These are phyloP conservation scores for Quercus tomentella DNA, from an alignment of 331 rosid genomes.

Conservation along the genomic window DNA sequence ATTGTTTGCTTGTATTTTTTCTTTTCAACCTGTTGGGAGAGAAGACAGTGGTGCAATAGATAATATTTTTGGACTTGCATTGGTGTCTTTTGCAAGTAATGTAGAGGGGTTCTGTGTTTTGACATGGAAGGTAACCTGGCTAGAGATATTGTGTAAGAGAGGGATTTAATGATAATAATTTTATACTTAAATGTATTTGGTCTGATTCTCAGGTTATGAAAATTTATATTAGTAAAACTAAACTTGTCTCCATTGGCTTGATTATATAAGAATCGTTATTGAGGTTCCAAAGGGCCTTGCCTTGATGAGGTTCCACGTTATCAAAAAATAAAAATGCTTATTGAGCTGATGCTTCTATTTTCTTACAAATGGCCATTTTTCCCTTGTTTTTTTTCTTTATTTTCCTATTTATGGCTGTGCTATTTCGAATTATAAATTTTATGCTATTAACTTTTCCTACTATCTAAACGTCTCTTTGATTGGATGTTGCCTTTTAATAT, in stretches of 20 bases:
- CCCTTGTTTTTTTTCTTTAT: neutral
- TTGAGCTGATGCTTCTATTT: neutral
- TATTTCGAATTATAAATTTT: neutral
- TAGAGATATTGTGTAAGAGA: neutral
- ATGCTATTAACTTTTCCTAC: neutral
- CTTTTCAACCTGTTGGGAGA: neutral
- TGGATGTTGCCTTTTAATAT: slow-evolving; percentile 16
- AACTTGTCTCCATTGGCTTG: neutral
- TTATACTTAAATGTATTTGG: neutral
- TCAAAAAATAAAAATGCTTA: neutral
- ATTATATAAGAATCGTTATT: neutral
- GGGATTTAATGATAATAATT: slow-evolving; percentile 1
- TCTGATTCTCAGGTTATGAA: neutral
- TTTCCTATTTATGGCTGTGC: neutral
- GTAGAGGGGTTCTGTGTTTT: neutral
- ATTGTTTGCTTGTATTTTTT: neutral
- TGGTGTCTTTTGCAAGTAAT: neutral
- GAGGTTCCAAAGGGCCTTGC: no score
- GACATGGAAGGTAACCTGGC: neutral
- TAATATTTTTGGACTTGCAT: neutral
- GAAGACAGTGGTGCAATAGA: neutral
- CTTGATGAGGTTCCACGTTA: no score
- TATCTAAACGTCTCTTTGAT: slow-evolving; percentile 6
- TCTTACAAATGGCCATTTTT: neutral
- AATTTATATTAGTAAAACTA: neutral